A percentile compares a stretch with the other conserved stretches of the same genome.
Conservation (phyloP, 768 basidiomycete species). For the Kwoniella sp. region DNA sequence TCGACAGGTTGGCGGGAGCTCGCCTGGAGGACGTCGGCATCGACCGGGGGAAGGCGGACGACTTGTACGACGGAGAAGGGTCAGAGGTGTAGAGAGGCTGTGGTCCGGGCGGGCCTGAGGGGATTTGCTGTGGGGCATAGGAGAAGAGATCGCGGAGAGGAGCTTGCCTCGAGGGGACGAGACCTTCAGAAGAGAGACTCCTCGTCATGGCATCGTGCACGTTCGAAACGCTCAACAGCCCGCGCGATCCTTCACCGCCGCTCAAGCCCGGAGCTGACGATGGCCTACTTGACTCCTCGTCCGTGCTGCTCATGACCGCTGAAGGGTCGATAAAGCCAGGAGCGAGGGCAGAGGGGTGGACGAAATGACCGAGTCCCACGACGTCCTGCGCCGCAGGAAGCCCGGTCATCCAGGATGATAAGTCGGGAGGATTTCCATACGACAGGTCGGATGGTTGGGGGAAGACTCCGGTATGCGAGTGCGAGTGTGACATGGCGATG, state of each 20-base stretch:
- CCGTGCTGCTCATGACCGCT: constrained; percentile 22
- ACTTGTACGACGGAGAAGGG: constrained; percentile 19
- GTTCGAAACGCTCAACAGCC: constrained; percentile 40
- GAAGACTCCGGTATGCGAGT: constrained; percentile 14
- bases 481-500: constrained; percentile 12
- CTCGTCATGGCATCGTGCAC: constrained; percentile 30
- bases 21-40: constrained; percentile 16
- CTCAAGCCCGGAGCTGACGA: constrained; percentile 30
- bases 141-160: constrained; percentile 37
- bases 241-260: constrained; percentile 22
- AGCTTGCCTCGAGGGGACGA: constrained; percentile 27
- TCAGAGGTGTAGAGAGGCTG: constrained; percentile 35
- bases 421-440: not conserved
- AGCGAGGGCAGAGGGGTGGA: constrained; percentile 4
- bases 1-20: constrained; percentile 14
- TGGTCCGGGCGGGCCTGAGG: constrained; percentile 24
- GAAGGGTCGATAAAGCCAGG: constrained; percentile 30
- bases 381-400: constrained; percentile 32
- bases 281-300: constrained; percentile 26
- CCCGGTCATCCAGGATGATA: constrained; percentile 4
- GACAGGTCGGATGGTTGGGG: constrained; percentile 4
- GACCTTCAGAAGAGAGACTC: constrained; percentile 36
- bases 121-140: constrained; percentile 33
- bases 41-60: constrained; percentile 11
- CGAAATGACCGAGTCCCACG: constrained; percentile 9